Percentiles rank a stretch among this genome's conserved stretches.
These are phyloP conservation scores for Candida gigantensis DNA, from an alignment of 1,139 yeast species.

Conservation along the genomic window DNA sequence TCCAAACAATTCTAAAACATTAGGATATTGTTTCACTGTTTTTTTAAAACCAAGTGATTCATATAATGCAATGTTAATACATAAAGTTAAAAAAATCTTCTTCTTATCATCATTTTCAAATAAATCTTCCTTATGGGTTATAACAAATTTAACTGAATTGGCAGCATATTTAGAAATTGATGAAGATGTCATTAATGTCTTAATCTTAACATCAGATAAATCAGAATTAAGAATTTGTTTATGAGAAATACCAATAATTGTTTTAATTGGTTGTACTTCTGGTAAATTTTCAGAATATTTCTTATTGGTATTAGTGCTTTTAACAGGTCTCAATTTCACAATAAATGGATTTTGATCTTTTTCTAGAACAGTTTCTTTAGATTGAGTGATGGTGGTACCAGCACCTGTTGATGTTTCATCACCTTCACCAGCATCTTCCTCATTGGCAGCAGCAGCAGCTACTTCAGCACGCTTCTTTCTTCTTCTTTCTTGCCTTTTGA, in stretches of 20 bases:
- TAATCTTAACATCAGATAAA: conserved; percentile 41
- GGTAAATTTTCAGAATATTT: conserved; percentile 36
- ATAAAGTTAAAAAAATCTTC: conserved; percentile 31
- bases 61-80: conserved; percentile 40
- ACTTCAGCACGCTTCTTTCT: conserved; percentile 6
- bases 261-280: conserved; percentile 36
- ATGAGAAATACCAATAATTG: conserved; percentile 44
- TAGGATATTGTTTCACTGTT: conserved; percentile 27
- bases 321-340: conserved; percentile 34
- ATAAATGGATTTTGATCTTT: conserved; percentile 26
- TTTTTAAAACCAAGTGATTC: conserved; percentile 42
- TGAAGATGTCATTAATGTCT: conserved; percentile 36
- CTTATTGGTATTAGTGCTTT: conserved; percentile 27
- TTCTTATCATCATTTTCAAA: conserved; percentile 29
- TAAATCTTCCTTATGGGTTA: conserved; percentile 27
- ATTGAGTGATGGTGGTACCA: conserved; percentile 4
- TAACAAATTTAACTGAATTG: conserved; percentile 30
- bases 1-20: conserved; percentile 33
- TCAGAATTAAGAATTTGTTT: conserved; percentile 37
- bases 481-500: conserved; percentile 9
- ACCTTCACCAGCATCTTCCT: not conserved
- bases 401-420: conserved; percentile 9
- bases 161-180: conserved; percentile 34
- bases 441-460: not conserved
- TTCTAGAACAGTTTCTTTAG: conserved; percentile 3